These are phyloP conservation scores for Carex parvula DNA, from an alignment of 176 grass and related monocot genomes.

Conservation along the genomic window DNA sequence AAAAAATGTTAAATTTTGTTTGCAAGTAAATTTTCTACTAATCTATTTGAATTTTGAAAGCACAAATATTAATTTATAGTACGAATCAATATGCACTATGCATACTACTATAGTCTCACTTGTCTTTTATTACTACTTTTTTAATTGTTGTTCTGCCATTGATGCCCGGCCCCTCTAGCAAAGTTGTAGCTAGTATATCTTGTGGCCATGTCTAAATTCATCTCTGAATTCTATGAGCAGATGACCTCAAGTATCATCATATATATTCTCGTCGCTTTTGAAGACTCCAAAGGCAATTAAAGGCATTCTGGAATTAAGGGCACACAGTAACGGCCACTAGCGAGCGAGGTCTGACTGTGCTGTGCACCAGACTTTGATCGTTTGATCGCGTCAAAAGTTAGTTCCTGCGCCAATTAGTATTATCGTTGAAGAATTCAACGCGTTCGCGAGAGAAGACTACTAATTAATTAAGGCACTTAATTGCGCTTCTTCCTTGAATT, in stretches of 20 bases:
- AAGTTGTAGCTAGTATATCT: too few relatives aligned
- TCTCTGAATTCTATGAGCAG: not conserved
- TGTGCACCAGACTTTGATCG: not conserved
- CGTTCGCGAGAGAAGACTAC: not conserved
- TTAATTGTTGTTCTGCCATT: too few relatives aligned
- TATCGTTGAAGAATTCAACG: constrained; percentile 26
- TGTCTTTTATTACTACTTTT: too few relatives aligned
- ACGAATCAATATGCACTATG: too few relatives aligned
- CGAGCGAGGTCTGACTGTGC: too few relatives aligned
- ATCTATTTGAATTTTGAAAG: too few relatives aligned
- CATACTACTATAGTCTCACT: too few relatives aligned
- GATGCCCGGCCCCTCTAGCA: too few relatives aligned
- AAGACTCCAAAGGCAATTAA: not conserved
- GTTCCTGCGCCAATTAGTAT: not conserved
- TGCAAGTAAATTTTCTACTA: too few relatives aligned
- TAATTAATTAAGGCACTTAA: not conserved
- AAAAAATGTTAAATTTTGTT: too few relatives aligned
- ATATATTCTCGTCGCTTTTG: not conserved
- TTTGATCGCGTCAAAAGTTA: constrained; percentile 23
- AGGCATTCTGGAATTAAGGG: not conserved
- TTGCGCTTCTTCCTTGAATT: not conserved
- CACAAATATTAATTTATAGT: too few relatives aligned
- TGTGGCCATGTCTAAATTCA: not conserved
- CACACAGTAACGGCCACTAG: not conserved
- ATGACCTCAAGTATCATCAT: not conserved